Base-by-base conservation (phyloP, 441 rosid species). In the Sinapis alba region DNA sequence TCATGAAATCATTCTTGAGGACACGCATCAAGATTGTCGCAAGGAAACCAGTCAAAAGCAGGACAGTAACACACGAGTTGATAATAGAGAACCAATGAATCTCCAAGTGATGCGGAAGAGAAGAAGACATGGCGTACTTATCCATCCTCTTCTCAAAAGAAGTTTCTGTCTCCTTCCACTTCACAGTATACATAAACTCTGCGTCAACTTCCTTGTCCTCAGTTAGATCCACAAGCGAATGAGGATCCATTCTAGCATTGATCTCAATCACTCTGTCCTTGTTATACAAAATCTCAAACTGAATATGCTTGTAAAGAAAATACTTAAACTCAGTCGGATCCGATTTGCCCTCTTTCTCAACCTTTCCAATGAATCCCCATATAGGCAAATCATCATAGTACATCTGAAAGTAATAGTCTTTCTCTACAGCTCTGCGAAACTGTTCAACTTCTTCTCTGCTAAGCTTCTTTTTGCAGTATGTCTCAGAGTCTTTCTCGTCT, bases 341-440 rank as follows among this genome's bases (percentile, higher is more conserved):
- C 13, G 75, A 50, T 36, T 62, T 82, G 36, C 80, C 77, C 41
- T 81, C 89, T 74, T 69, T 87, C 60, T 82, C 86, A 79, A 84
- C 84, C 74, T 78, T 82, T 26, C 89, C 91, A 10, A 85, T 68
- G 72, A 87, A 87, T 32, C 87, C 89, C 87, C 85, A 87, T 26
- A 87, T 78, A 3, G 91, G 91, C 62, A 87, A 76, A 79, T 87
- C 91, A 73, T 85, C 91, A 79, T 79, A 87, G 74, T 87, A 87
- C 91, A 85, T 87, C 76, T 85, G 91, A 71, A 87, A 87, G 81
- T 84, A 85, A 47, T 34, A 34, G 41, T 34, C 41, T 34, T 34
- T 34, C 12, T 34, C 41, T 8, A 34, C 41, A 2, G 41, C 41
- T 10, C 41, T 34, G 1, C 41, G 41, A 8, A 34, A 34, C 41